A percentile compares a stretch with the other conserved stretches of the same genome.
Conservation (phyloP, 78 protist genomes). For the Dictyostelium capitatum region DNA sequence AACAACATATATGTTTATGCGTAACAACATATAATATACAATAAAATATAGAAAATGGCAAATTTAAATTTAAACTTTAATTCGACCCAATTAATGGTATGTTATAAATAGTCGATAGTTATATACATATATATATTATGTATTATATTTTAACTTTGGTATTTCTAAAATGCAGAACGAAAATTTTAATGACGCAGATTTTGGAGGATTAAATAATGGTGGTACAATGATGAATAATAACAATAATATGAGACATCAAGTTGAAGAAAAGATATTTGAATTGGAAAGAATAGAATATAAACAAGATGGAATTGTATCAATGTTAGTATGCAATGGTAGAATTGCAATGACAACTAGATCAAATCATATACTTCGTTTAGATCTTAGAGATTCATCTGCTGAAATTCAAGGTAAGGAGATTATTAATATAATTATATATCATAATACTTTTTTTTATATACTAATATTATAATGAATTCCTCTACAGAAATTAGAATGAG, state of each 20-base stretch:
- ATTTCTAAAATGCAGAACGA: no score
- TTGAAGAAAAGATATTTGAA: conserved; percentile 35
- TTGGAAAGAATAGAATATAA: conserved; percentile 27
- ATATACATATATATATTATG: no score
- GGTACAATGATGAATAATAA: neutral
- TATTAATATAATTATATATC: neutral
- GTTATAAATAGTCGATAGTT: no score
- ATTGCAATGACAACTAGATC: conserved; percentile 49
- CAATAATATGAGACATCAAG: neutral
- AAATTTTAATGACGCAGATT: conserved; percentile 2
- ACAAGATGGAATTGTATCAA: conserved; percentile 36
- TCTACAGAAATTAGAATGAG: conserved; percentile 3
- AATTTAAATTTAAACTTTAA: neutral
- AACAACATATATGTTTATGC: no score
- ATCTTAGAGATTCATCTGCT: conserved; percentile 4
- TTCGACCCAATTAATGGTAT: conserved; percentile 11
- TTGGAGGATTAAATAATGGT: neutral
- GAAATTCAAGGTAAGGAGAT: conserved; percentile 35
- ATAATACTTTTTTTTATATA: neutral
- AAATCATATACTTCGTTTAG: conserved; percentile 45
- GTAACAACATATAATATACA: no score
- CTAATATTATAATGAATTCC: neutral
- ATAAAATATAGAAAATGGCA: no score
- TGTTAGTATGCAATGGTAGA: conserved; percentile 23
- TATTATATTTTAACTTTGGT: no score